phyloP scores from a whole-genome alignment of 495 filamentous ascomycete species.

The Neurospora sp. region DNA sequence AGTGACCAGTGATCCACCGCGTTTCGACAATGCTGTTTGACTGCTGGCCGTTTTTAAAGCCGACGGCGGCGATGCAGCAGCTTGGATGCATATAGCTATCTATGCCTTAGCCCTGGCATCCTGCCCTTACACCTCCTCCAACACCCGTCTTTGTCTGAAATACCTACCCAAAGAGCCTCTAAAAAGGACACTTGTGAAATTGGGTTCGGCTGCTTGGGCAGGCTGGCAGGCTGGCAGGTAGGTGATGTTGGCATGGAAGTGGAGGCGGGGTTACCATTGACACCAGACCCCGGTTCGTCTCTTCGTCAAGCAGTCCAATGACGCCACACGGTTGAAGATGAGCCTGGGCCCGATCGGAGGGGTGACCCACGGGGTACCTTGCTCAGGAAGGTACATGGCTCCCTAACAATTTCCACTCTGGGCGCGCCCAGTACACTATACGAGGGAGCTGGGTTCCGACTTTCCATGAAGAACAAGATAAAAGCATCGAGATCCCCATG shows the following conservation, averaged over 20 bases:
- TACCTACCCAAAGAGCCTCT: neutral
- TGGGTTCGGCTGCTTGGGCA: neutral
- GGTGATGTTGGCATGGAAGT: neutral
- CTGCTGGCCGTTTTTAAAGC: neutral
- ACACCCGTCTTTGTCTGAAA: neutral
- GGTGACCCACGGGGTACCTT: neutral
- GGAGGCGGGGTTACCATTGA: neutral
- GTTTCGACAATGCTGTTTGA: neutral
- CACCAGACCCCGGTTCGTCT: neutral
- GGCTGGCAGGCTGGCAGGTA: neutral
- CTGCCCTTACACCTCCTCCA: neutral
- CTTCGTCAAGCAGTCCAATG: neutral
- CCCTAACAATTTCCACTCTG: slow-evolving; percentile 18
- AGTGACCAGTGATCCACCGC: neutral
- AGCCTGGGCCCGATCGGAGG: neutral
- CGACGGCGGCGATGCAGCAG: neutral
- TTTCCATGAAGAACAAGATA: slow-evolving; percentile 6
- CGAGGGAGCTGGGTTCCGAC: neutral
- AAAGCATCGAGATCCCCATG: slow-evolving; percentile 16
- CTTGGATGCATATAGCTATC: neutral
- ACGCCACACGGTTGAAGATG: neutral
- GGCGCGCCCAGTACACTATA: neutral
- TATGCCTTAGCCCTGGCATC: neutral
- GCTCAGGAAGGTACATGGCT: slow-evolving; percentile 12
- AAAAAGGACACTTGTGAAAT: neutral